These are phyloP conservation scores for Termitomyces sp. DNA, from an alignment of 768 basidiomycete species.

Conservation along the genomic window DNA sequence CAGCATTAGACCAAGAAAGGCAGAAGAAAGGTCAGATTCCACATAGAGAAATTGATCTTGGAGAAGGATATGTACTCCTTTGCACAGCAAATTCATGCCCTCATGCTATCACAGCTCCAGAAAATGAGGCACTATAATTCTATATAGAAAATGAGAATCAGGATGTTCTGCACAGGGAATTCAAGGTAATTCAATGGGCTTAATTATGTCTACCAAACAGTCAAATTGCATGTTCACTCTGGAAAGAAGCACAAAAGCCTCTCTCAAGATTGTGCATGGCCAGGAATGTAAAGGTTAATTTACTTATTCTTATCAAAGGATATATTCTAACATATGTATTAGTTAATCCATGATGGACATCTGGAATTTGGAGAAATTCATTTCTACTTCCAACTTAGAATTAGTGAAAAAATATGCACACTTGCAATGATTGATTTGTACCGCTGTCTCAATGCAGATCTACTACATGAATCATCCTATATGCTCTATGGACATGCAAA, in stretches of 20 bases:
- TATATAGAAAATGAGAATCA: not conserved
- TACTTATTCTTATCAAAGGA: not conserved
- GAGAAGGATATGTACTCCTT: not conserved
- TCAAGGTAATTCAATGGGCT: slow-evolving; percentile 13
- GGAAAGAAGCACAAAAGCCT: slow-evolving; percentile 7
- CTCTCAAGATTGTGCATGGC: not conserved
- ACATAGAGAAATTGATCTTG: not conserved
- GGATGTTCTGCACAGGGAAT: not conserved
- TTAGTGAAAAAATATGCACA: not conserved
- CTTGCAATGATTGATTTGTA: not conserved
- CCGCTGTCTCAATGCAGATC: not conserved
- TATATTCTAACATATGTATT: not conserved
- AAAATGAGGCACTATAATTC: not conserved
- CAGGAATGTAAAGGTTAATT: not conserved
- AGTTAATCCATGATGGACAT: not conserved
- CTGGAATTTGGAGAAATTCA: not conserved
- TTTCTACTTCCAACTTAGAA: not conserved
- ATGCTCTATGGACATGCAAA: slow-evolving; percentile 11
- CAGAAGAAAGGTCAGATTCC: not conserved
- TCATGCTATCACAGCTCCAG: not conserved
- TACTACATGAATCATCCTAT: not conserved
- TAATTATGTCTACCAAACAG: slow-evolving; percentile 17
- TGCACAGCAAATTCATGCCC: not conserved
- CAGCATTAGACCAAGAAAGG: not conserved
- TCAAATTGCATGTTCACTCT: slow-evolving; percentile 17